phyloP scores from a whole-genome alignment of 164 flowering plant species.

The Stephania japonica region DNA sequence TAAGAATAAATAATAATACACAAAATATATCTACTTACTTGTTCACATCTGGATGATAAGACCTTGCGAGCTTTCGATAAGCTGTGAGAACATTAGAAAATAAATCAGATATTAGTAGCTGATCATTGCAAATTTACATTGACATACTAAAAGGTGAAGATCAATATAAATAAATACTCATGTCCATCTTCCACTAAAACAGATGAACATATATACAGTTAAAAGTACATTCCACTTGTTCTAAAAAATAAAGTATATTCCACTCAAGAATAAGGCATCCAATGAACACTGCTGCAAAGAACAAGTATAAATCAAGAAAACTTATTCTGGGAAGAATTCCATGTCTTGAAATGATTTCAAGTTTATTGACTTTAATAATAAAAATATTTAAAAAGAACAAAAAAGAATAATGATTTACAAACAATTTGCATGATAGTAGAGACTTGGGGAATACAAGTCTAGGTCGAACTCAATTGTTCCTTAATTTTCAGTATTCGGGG shows the following conservation, averaged over 20 bases:
- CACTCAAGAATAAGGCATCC: neutral
- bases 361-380: too few relatives aligned
- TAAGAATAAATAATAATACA: too few relatives aligned
- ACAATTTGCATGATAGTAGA: too few relatives aligned
- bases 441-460: too few relatives aligned
- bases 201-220: neutral
- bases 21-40: slow-evolving; percentile 45
- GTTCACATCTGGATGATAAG: slow-evolving; percentile 85
- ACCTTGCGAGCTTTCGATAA: slow-evolving; percentile 86
- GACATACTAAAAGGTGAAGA: neutral
- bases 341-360: too few relatives aligned
- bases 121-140: neutral
- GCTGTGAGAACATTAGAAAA: slow-evolving; percentile 40
- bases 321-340: too few relatives aligned
- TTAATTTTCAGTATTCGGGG: too few relatives aligned
- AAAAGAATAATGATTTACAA: too few relatives aligned
- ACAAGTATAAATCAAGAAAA: neutral
- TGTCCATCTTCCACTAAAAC: too few relatives aligned
- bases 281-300: neutral
- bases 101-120: neutral
- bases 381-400: too few relatives aligned
- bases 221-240: neutral
- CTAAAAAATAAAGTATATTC: neutral
- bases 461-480: too few relatives aligned
- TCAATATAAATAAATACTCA: too few relatives aligned